These are phyloP conservation scores for Fusarium sp. DNA, from an alignment of 2,329 filamentous ascomycete species.

Conservation along the genomic window DNA sequence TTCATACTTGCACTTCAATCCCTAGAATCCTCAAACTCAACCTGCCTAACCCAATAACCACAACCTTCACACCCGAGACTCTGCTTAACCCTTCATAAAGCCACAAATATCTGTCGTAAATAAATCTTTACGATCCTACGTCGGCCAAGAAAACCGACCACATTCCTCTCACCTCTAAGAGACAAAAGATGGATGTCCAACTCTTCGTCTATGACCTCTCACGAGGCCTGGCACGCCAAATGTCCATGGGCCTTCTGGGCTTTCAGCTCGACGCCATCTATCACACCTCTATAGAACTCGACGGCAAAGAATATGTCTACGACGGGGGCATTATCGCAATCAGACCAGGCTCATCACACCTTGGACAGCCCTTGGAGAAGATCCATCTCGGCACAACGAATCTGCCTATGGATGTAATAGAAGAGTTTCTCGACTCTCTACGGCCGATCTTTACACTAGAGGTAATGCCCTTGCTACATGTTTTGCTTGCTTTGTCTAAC, in stretches of 20 bases:
- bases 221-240: constrained; percentile 61
- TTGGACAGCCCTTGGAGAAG: constrained; percentile 82
- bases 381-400: constrained; percentile 79
- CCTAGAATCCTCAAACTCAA: not conserved
- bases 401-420: constrained; percentile 80
- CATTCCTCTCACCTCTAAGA: not conserved
- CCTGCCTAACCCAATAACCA: not conserved
- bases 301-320: constrained; percentile 88
- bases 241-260: constrained; percentile 62
- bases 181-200: constrained; percentile 71
- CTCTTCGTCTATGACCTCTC: constrained; percentile 84
- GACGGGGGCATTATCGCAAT: constrained; percentile 88
- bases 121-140: not conserved
- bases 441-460: constrained; percentile 83
- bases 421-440: constrained; percentile 87
- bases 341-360: constrained; percentile 81
- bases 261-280: constrained; percentile 88
- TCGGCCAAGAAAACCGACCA: not conserved
- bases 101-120: not conserved
- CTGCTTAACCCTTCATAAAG: not conserved
- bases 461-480: constrained; percentile 51
- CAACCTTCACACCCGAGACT: not conserved
- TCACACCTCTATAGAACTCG: constrained; percentile 88
- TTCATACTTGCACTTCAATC: not conserved
- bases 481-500: not conserved